Base-by-base conservation (phyloP, 2,329 filamentous ascomycete genomes). In the Paraphoma sp. region DNA sequence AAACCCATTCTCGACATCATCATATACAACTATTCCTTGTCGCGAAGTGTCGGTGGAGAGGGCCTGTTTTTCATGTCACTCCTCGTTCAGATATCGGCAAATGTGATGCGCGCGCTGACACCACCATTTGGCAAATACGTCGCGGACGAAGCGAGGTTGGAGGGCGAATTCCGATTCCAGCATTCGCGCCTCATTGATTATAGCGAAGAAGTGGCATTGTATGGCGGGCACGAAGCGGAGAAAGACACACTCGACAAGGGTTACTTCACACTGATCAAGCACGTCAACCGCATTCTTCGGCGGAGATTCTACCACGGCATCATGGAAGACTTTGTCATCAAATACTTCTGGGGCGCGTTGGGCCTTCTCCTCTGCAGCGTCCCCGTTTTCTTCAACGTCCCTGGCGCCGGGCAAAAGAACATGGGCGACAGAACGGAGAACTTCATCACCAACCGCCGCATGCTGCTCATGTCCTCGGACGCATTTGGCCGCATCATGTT, bases 321-420 rank as follows among this genome's bases (percentile, higher is more conserved):
- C 70, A 97, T 98, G 94, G 95, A 99, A 76, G 95, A 99, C 76
- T 99, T 97, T 77, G 92, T 98, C 55, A 97, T 99, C 78, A 99
- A 99, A 78, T 99, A 99, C 76, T 95, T 98, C 79, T 99, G 95
- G 95, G 95, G 95, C 41, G 94, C 95, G 2, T 78, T 99, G 43
- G 95, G 95, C 1, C 84, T 99, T 62, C 78, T 97, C 62, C 87
- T 99, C 9, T 99, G 95, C 82, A 96, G 92, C 76, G 88, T 97
- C 0, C 95, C 95, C 0, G 94, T 98, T 2, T 99, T 99, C 76
- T 91, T 99, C 82, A 94, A 94, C 77, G 85, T 97, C 16, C 93
- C 93, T 0, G 91, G 90, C 1, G 72, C 74, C 2, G 68, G 65
- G 5, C 67, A 69, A 2, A 71, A 70, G 48, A 89, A 81, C 71